Percentiles rank a stretch among this genome's conserved stretches.
Conservation (phyloP, 106 monocot species). For the Allium sativum region DNA sequence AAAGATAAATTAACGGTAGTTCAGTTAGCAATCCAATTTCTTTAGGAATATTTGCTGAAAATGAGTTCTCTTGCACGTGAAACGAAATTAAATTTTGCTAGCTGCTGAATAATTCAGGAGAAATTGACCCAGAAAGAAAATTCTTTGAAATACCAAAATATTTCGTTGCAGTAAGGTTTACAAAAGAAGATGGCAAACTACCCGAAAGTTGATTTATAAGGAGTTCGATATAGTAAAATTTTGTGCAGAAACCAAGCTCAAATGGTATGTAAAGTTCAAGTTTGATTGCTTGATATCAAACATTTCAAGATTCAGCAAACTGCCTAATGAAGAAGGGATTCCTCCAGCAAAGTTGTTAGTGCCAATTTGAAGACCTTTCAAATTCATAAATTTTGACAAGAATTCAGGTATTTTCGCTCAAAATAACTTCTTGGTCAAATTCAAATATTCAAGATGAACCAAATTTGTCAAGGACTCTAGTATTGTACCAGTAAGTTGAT, state of each 20-base stretch:
- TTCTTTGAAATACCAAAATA: constrained; percentile 19
- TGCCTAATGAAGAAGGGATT: neutral
- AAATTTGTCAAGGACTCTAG: constrained; percentile 20
- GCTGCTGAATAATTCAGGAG: constrained; percentile 7
- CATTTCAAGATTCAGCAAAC: neutral
- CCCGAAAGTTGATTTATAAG: constrained; percentile 16
- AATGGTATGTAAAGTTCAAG: constrained; percentile 38
- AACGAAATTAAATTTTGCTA: constrained; percentile 20
- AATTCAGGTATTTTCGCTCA: constrained; percentile 27
- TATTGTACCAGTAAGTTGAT: constrained; percentile 27
- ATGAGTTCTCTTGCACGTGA: constrained; percentile 18
- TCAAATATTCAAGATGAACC: constrained; percentile 32
- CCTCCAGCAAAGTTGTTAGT: neutral
- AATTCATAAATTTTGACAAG: constrained; percentile 23
- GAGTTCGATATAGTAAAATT: constrained; percentile 3
- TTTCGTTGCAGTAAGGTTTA: constrained; percentile 11
- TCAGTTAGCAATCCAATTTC: constrained; percentile 6
- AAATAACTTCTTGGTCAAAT: constrained; percentile 47
- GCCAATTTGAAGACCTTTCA: constrained; percentile 35
- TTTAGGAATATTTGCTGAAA: constrained; percentile 14
- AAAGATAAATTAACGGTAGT: neutral
- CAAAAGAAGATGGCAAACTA: constrained; percentile 15
- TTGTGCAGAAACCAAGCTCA: constrained; percentile 35
- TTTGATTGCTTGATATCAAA: constrained; percentile 13
- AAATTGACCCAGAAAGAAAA: constrained; percentile 20